Evolutionary conservation across 2,329 filamentous ascomycete species (phyloP).

Genomic region (Diaporthe caulivora): DNA sequence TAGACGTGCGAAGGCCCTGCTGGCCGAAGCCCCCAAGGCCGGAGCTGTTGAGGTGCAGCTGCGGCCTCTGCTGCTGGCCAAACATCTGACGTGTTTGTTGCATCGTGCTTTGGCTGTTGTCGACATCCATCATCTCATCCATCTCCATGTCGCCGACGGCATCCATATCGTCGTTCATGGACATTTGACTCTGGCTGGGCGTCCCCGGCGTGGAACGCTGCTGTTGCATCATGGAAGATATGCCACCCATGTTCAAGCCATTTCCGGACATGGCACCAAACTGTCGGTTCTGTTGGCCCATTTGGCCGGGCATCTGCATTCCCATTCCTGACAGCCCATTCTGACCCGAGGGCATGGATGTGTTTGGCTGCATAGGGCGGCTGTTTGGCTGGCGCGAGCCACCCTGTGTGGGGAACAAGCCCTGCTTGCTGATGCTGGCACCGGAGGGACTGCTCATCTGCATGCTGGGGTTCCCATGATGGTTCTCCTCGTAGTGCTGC

Average conservation of each 20-base stretch:
- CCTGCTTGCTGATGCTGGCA: slow-evolving; percentile 35
- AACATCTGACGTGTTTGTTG: slow-evolving; percentile 79
- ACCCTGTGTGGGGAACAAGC: slow-evolving; percentile 33
- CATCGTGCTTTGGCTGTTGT: slow-evolving; percentile 73
- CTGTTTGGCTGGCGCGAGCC: slow-evolving; percentile 34
- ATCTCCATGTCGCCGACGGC: slow-evolving; percentile 96
- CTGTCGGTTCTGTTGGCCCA: slow-evolving; percentile 50
- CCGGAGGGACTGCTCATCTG: slow-evolving; percentile 51
- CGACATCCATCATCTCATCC: slow-evolving; percentile 81
- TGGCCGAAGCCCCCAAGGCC: slow-evolving; percentile 68
- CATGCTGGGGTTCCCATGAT: slow-evolving; percentile 75
- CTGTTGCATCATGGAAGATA: slow-evolving; percentile 58
- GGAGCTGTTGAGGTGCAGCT: slow-evolving; percentile 85
- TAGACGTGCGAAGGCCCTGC: slow-evolving; percentile 85
- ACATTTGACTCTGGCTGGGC: slow-evolving; percentile 43
- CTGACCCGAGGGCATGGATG: slow-evolving; percentile 34
- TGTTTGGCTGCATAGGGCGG: slow-evolving; percentile 35
- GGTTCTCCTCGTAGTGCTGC: slow-evolving; percentile 96
- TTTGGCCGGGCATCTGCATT: slow-evolving; percentile 40
- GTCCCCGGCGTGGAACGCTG: slow-evolving; percentile 54
- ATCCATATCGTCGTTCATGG: slow-evolving; percentile 77
- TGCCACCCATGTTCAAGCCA: slow-evolving; percentile 49
- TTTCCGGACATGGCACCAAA: slow-evolving; percentile 43
- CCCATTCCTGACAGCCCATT: slow-evolving; percentile 38
- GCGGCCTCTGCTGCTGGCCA: slow-evolving; percentile 74